Percentiles rank a stretch among this genome's conserved stretches.
phyloP scores from a whole-genome alignment of 805 yeast genomes.

The Saccharomycopsis fermentans region DNA sequence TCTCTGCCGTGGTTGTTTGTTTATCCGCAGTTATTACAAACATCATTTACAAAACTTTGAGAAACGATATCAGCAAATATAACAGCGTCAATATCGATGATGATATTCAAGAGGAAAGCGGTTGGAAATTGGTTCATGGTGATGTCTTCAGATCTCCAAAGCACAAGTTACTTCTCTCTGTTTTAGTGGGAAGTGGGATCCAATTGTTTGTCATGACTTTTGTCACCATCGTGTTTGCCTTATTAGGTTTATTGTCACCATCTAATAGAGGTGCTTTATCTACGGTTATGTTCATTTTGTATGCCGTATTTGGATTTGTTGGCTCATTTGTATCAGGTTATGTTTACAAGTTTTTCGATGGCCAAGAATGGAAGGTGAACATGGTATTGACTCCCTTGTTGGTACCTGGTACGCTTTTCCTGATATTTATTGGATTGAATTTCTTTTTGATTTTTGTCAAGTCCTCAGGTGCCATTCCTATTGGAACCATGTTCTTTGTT shows the following conservation, averaged over 20 bases:
- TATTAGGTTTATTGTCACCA: slow-evolving; percentile 84
- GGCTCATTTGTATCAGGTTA: slow-evolving; percentile 86
- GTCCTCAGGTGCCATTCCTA: slow-evolving; percentile 92
- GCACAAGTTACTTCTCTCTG: slow-evolving; percentile 59
- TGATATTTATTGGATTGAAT: slow-evolving; percentile 58
- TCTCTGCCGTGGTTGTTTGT: slow-evolving; percentile 69
- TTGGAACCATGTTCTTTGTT: slow-evolving; percentile 78
- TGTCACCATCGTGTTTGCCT: slow-evolving; percentile 69
- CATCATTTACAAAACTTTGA: slow-evolving; percentile 67
- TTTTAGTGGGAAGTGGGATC: slow-evolving; percentile 78
- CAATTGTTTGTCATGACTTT: slow-evolving; percentile 73
- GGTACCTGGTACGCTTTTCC: slow-evolving; percentile 73
- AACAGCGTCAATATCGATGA: slow-evolving; percentile 78
- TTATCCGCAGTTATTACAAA: slow-evolving; percentile 72
- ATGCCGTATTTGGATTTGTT: slow-evolving; percentile 67
- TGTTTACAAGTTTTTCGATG: slow-evolving; percentile 81
- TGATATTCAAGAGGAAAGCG: slow-evolving; percentile 77
- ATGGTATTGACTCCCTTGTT: slow-evolving; percentile 71
- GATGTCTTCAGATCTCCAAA: slow-evolving; percentile 86
- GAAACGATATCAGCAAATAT: slow-evolving; percentile 77
- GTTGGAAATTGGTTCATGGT: slow-evolving; percentile 95
- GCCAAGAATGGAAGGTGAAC: slow-evolving; percentile 83
- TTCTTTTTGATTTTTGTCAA: slow-evolving; percentile 67
- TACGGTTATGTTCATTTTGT: slow-evolving; percentile 79
- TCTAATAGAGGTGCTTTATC: slow-evolving; percentile 90